Conservation (phyloP, 495 filamentous ascomycete species). For the Daldinia caldariorum region DNA sequence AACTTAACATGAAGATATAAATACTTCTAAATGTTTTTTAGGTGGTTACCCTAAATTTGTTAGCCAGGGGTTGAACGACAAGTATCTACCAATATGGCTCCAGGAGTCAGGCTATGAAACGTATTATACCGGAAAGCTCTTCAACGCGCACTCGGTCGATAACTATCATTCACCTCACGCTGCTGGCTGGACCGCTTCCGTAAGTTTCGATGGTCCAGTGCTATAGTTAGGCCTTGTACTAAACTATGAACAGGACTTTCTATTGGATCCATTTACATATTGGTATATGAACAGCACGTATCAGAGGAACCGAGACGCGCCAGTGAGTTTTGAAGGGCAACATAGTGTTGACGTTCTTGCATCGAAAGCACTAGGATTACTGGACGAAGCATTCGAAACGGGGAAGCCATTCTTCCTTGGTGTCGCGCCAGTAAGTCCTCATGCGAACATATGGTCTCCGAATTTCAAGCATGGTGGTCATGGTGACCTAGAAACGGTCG, state of each 20-base stretch:
- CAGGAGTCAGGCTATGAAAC: conserved; percentile 76
- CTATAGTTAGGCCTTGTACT: conserved; percentile 1
- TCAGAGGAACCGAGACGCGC: conserved; percentile 69
- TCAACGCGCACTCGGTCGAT: conserved; percentile 68
- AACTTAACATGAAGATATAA: not conserved
- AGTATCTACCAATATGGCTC: conserved; percentile 75
- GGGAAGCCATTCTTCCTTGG: conserved; percentile 73
- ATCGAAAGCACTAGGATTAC: conserved; percentile 68
- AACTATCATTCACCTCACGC: conserved; percentile 68
- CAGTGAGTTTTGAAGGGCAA: conserved; percentile 65
- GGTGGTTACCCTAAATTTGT: conserved; percentile 79
- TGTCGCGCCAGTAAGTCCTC: conserved; percentile 73
- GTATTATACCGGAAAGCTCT: conserved; percentile 78
- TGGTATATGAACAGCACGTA: conserved; percentile 73
- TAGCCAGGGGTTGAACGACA: conserved; percentile 69
- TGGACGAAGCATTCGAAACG: conserved; percentile 67
- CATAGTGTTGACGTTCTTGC: conserved; percentile 71
- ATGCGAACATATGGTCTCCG: conserved; percentile 60
- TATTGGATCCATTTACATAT: conserved; percentile 78
- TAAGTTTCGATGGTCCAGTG: not conserved
- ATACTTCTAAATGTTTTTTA: conserved; percentile 31
- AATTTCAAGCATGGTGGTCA: conserved; percentile 50
- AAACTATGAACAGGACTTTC: conserved; percentile 60
- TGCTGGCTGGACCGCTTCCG: conserved; percentile 65
- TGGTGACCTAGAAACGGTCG: conserved; percentile 36